phyloP scores from a whole-genome alignment of 2,329 filamentous ascomycete species.

The Aspergillus fructus region DNA sequence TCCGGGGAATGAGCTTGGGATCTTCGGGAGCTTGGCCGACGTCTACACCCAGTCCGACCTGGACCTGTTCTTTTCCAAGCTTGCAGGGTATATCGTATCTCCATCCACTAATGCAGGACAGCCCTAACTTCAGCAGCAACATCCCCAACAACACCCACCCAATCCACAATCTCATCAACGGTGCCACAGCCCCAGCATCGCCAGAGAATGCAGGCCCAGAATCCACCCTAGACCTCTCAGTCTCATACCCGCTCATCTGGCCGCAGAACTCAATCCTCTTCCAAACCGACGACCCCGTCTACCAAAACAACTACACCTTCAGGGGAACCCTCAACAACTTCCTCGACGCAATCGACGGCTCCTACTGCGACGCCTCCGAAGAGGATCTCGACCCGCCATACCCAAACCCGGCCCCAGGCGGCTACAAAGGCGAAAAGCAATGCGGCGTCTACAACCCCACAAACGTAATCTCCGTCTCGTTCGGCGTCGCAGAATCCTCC shows the following conservation, averaged over 20 bases:
- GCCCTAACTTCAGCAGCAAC: conserved; percentile 8
- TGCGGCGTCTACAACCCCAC: conserved; percentile 55
- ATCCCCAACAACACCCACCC: conserved; percentile 48
- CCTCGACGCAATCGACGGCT: conserved; percentile 53
- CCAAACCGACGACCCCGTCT: conserved; percentile 50
- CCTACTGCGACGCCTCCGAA: conserved; percentile 52
- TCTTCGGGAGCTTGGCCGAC: conserved; percentile 48
- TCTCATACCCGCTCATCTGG: conserved; percentile 49
- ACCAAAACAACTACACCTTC: conserved; percentile 33
- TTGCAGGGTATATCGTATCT: conserved; percentile 28
- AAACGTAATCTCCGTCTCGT: conserved; percentile 58
- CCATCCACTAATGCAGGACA: background rate
- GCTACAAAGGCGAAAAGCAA: conserved; percentile 44
- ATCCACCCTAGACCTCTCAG: conserved; percentile 56
- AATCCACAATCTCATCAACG: conserved; percentile 47
- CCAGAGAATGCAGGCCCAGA: conserved; percentile 44
- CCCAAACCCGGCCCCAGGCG: conserved; percentile 48
- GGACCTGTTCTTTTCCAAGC: conserved; percentile 39
- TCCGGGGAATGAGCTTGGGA: conserved; percentile 45
- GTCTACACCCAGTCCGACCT: conserved; percentile 48
- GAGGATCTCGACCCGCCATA: conserved; percentile 54
- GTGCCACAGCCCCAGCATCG: conserved; percentile 42
- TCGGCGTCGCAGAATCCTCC: conserved; percentile 55
- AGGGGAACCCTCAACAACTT: conserved; percentile 47
- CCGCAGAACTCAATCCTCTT: conserved; percentile 54